phyloP scores from a whole-genome alignment of 1,284 basidiomycete genomes.

The Mrakiaceae sp. region DNA sequence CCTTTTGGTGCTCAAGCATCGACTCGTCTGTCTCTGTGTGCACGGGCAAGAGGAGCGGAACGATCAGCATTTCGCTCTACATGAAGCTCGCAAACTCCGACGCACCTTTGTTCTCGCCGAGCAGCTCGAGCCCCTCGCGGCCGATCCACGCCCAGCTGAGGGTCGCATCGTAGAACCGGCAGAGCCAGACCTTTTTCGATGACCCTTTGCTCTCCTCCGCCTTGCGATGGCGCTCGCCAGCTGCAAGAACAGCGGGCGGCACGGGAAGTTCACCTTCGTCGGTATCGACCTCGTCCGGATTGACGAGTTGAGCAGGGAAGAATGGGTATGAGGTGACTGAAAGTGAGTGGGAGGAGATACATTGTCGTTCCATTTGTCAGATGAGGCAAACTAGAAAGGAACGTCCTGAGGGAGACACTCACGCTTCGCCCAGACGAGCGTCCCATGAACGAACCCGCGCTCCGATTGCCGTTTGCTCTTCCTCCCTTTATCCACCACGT shows the following conservation, averaged over 20 bases:
- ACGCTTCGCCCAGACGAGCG: conserved; percentile 31
- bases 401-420: not conserved
- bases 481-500: not conserved
- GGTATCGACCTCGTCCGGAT: conserved; percentile 20
- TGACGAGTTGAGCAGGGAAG: conserved; percentile 36
- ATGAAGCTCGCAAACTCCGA: not conserved
- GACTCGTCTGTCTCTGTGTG: no score
- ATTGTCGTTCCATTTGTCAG: not conserved
- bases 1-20: no score
- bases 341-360: not conserved
- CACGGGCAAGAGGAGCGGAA: no score
- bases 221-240: not conserved
- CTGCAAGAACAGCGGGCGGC: not conserved
- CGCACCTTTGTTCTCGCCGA: conserved; percentile 51
- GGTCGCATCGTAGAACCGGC: conserved; percentile 56
- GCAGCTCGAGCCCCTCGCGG: conserved; percentile 40
- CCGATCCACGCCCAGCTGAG: conserved; percentile 50
- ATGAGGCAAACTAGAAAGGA: not conserved
- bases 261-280: not conserved
- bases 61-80: no score
- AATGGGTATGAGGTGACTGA: conserved; percentile 29
- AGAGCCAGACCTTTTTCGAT: conserved; percentile 38
- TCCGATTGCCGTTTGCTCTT: not conserved
- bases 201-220: conserved; percentile 40
- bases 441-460: conserved; percentile 10